phyloP scores from a whole-genome alignment of 106 monocot species.

The Iris macrosiphon region DNA sequence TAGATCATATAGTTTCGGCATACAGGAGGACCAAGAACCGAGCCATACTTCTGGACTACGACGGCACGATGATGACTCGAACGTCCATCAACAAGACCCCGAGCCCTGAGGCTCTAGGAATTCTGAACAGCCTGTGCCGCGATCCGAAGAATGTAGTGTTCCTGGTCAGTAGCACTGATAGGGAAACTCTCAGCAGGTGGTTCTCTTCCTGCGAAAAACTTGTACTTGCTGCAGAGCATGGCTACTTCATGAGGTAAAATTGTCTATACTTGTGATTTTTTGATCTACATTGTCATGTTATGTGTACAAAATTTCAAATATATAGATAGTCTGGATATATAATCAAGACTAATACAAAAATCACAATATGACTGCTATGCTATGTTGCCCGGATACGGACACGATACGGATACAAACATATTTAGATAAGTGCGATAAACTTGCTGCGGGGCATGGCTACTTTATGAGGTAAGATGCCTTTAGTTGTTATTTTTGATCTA shows the following conservation, averaged over 20 bases:
- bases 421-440: too few relatives aligned
- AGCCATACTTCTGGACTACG: slow-evolving; percentile 45
- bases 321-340: too few relatives aligned
- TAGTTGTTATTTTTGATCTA: too few relatives aligned
- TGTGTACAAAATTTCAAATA: too few relatives aligned
- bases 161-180: slow-evolving; percentile 38
- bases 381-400: too few relatives aligned
- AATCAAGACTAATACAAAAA: too few relatives aligned
- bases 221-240: slow-evolving; percentile 41
- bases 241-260: slow-evolving; percentile 39
- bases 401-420: too few relatives aligned
- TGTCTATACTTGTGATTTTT: background rate
- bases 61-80: slow-evolving; percentile 46
- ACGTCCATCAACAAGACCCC: slow-evolving; percentile 40
- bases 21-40: slow-evolving; percentile 43
- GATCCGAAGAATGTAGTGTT: slow-evolving; percentile 36
- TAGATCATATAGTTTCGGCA: slow-evolving; percentile 35
- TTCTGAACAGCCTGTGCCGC: slow-evolving; percentile 35
- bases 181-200: slow-evolving; percentile 29
- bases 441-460: too few relatives aligned
- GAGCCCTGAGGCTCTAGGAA: slow-evolving; percentile 20
- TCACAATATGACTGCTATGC: too few relatives aligned
- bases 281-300: too few relatives aligned
- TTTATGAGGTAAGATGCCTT: too few relatives aligned
- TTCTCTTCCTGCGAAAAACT: slow-evolving; percentile 33